A percentile compares a stretch with the other conserved stretches of the same genome.
These are phyloP conservation scores for Thalassiosira profunda DNA, from an alignment of 108 stramenopile genomes.

Conservation along the genomic window DNA sequence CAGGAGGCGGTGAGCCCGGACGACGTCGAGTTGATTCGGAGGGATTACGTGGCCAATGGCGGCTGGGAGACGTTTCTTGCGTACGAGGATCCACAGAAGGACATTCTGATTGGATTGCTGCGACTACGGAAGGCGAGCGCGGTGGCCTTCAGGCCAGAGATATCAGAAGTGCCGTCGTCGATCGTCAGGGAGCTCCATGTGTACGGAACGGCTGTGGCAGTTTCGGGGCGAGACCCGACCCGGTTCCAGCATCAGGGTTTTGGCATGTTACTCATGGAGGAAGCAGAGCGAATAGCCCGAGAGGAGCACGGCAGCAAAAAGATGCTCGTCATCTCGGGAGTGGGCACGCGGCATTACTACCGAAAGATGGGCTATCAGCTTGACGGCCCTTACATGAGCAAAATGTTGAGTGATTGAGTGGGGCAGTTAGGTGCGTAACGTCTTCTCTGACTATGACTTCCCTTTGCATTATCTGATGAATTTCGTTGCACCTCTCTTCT, in stretches of 20 bases:
- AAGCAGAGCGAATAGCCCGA: constrained; percentile 94
- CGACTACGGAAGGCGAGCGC: constrained; percentile 70
- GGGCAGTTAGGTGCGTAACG: no score
- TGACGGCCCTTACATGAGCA: constrained; percentile 93
- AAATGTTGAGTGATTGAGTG: no score
- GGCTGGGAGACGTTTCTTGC: constrained; percentile 96
- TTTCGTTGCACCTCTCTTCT: no score
- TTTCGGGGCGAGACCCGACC: constrained; percentile 86
- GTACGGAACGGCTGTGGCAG: constrained; percentile 96
- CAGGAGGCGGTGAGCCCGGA: constrained; percentile 91
- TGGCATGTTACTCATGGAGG: constrained; percentile 95
- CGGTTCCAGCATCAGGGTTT: constrained; percentile 98
- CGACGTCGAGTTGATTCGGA: constrained; percentile 93
- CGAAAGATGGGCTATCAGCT: constrained; percentile 94
- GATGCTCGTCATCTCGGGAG: constrained; percentile 94
- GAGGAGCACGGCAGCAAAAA: constrained; percentile 94
- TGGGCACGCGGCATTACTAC: constrained; percentile 97
- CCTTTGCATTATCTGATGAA: no score
- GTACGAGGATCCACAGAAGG: constrained; percentile 95
- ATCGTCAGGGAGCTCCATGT: constrained; percentile 97
- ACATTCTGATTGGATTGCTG: constrained; percentile 87
- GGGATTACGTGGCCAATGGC: constrained; percentile 94
- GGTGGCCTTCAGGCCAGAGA: constrained; percentile 78
- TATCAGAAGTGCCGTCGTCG: constrained; percentile 65
- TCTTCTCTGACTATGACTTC: no score